Percentiles rank a stretch among this genome's conserved stretches.
Evolutionary conservation across 805 yeast genomes (phyloP).

Genomic region (Ogataea chonburiensis): DNA sequence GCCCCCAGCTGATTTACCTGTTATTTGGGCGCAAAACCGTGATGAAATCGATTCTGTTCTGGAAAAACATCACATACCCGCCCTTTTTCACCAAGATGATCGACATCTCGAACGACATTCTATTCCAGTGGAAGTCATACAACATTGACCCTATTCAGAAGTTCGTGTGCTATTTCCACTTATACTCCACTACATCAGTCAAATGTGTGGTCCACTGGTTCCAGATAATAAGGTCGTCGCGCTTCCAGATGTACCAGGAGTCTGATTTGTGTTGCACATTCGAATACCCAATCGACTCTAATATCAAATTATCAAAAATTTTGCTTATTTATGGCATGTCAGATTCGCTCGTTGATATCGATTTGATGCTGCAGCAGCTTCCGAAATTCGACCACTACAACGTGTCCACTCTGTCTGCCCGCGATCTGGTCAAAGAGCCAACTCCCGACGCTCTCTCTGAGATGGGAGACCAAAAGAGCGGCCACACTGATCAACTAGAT

Average conservation of each 20-base stretch:
- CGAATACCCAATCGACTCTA: conserved; percentile 39
- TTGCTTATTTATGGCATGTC: conserved; percentile 74
- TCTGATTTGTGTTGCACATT: conserved; percentile 53
- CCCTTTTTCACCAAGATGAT: conserved; percentile 70
- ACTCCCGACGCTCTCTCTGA: not conserved
- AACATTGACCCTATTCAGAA: conserved; percentile 78
- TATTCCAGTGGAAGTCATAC: conserved; percentile 77
- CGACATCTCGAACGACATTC: conserved; percentile 61
- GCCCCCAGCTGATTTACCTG: conserved; percentile 69
- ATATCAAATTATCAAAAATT: conserved; percentile 63
- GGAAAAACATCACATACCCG: conserved; percentile 78
- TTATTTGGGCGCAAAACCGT: conserved; percentile 75
- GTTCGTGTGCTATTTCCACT: conserved; percentile 75
- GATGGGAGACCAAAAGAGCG: conserved; percentile 14
- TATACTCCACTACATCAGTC: conserved; percentile 89
- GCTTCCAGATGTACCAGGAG: conserved; percentile 90
- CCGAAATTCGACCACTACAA: conserved; percentile 35
- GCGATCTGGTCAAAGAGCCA: conserved; percentile 10
- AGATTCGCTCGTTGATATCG: conserved; percentile 86
- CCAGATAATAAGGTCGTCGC: conserved; percentile 73
- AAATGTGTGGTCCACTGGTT: conserved; percentile 96
- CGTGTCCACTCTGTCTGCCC: conserved; percentile 4
- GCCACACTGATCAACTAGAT: conserved; percentile 4
- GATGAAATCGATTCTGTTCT: conserved; percentile 58
- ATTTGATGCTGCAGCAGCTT: conserved; percentile 53